A percentile compares a stretch with the other conserved stretches of the same genome.
Evolutionary conservation across 2,329 filamentous ascomycete species (phyloP).

Genomic region (Uncinocarpus reesii): DNA sequence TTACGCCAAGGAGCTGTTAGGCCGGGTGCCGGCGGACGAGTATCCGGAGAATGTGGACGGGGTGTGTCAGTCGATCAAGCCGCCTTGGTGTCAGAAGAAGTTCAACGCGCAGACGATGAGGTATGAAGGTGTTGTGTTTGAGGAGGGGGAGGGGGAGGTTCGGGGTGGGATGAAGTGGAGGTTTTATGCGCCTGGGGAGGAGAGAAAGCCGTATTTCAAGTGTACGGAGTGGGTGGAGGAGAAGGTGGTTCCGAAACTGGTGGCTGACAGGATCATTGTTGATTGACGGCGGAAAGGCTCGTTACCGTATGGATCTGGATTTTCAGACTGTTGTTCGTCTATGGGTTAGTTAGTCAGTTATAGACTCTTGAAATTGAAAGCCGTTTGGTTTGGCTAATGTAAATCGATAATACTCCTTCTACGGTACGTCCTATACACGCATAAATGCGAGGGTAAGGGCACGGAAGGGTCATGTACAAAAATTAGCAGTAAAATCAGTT

Average conservation of each 20-base stretch:
- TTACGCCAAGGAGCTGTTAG: conserved; percentile 7
- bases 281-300: not conserved
- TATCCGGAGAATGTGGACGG: conserved; percentile 9
- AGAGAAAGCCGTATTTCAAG: conserved; percentile 10
- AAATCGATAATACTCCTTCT: too few species aligned
- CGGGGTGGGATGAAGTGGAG: conserved; percentile 4
- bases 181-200: conserved; percentile 10
- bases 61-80: conserved; percentile 6
- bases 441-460: too few species aligned
- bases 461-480: too few species aligned
- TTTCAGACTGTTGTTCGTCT: not conserved
- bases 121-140: conserved; percentile 5
- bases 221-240: conserved; percentile 13
- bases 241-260: conserved; percentile 9
- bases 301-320: not conserved
- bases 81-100: conserved; percentile 11
- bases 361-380: too few species aligned
- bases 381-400: too few species aligned
- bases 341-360: too few species aligned
- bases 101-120: conserved; percentile 10
- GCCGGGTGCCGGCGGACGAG: not conserved
- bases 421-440: too few species aligned
- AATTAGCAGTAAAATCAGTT: too few species aligned
- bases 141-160: not conserved
- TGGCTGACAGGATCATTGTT: conserved; percentile 6